Base-by-base conservation (phyloP, 2,329 filamentous ascomycete genomes). In the Raffaelea ambrosiae region DNA sequence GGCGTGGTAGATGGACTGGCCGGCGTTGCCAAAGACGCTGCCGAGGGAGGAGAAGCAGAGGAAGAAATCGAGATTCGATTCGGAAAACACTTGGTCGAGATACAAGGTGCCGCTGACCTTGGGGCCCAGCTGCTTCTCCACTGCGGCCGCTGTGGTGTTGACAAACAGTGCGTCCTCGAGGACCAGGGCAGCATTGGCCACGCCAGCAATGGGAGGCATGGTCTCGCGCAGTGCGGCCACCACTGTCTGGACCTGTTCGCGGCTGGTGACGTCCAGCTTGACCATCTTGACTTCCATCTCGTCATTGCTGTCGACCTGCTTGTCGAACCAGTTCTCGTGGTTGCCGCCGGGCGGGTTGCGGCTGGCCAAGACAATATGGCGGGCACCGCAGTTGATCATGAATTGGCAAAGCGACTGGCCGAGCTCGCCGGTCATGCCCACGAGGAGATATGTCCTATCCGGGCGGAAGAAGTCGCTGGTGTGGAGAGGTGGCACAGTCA, bases 1-100 rank as follows among this genome's bases (percentile, higher is more conserved):
- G 0, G 66, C 65, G 2, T 57, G 51, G 51, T 74, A 74, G 51
- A 65, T 68, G 3, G 59, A 48, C 54, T 75, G 70, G 18, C 54
- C 55, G 22, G 18, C 19, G 33, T 57, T 55, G n/a, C 60, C 60
- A 3, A 50, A 33, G 3, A 58, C 47, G 19, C 23, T 33, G 2
- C 52, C 36, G 2, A 56, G 18, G 0, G 63, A 66, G 0, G 59
- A 62, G 44, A 66, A 59, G 14, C 61, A 26, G 31, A 66, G 50
- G 49, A 65, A 67, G 50, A 67, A 67, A 45, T 68, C 66, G 2
- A 68, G 58, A 1, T 47, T 21, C 14, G 53, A 29, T 3, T 59
- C 44, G 4, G 33, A 7, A 44, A 67, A 65, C 0, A 61, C n/a
- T 1, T 58, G 48, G 31, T 66, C 54, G 0, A 68, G 53, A 36